phyloP scores from a whole-genome alignment of 768 basidiomycete genomes.

The Hortiboletus campestris region DNA sequence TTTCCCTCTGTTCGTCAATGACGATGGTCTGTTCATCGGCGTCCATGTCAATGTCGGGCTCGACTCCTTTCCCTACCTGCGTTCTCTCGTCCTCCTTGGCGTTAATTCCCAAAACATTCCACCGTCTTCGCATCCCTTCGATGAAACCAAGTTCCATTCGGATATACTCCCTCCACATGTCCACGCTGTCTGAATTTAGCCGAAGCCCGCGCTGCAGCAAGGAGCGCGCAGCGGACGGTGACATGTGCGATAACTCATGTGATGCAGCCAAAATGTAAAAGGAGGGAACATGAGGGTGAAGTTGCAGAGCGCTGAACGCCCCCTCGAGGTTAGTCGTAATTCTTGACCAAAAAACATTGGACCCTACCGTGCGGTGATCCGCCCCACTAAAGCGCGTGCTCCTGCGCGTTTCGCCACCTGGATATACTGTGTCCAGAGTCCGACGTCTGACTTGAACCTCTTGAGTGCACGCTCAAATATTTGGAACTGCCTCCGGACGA shows the following conservation, averaged over 20 bases:
- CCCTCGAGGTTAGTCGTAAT: constrained; percentile 4
- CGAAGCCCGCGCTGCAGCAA: constrained; percentile 85
- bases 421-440: constrained; percentile 87
- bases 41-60: constrained; percentile 25
- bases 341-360: not conserved
- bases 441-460: constrained; percentile 86
- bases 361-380: constrained; percentile 76
- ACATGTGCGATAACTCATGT: constrained; percentile 74
- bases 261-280: constrained; percentile 84
- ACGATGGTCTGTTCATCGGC: constrained; percentile 8
- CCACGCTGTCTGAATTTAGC: constrained; percentile 65
- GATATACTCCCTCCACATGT: constrained; percentile 88
- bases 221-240: constrained; percentile 76
- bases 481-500: constrained; percentile 81
- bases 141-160: constrained; percentile 87
- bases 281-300: constrained; percentile 75
- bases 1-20: constrained; percentile 23
- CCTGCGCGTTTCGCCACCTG: constrained; percentile 78
- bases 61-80: constrained; percentile 19
- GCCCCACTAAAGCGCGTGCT: constrained; percentile 74
- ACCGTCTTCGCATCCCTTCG: constrained; percentile 74
- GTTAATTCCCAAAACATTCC: constrained; percentile 73
- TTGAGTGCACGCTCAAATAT: constrained; percentile 89
- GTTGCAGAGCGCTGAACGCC: constrained; percentile 67
- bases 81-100: constrained; percentile 11